A percentile compares a stretch with the other conserved stretches of the same genome.
phyloP scores from a whole-genome alignment of 441 rosid genomes.

The Melastoma candidum region DNA sequence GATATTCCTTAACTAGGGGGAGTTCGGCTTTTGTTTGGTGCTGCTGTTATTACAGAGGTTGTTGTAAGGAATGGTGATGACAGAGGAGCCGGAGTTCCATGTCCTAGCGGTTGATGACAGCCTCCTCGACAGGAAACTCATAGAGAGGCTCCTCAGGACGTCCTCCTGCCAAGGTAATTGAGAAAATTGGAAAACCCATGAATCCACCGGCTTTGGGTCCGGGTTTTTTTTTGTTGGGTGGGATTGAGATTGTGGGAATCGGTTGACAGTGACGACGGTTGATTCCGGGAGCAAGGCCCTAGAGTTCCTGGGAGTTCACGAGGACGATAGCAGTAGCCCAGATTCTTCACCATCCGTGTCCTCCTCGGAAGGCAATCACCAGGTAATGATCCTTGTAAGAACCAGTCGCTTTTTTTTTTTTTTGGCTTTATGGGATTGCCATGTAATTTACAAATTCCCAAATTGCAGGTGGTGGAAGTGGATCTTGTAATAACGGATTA shows the following conservation, averaged over 20 bases:
- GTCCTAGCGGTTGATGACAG: constrained; percentile 65
- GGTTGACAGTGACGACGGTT: constrained; percentile 42
- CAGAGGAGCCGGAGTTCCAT: constrained; percentile 41
- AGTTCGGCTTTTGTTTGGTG: no score
- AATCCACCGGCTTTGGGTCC: no score
- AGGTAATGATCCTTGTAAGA: constrained; percentile 24
- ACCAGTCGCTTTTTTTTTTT: background rate
- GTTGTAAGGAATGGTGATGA: constrained; percentile 16
- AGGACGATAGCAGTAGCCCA: constrained; percentile 19
- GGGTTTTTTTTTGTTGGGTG: no score
- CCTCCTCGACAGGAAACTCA: constrained; percentile 44
- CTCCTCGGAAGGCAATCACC: constrained; percentile 22
- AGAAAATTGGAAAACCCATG: no score
- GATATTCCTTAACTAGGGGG: constrained; percentile 12
- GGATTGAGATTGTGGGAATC: no score
- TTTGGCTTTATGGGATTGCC: background rate
- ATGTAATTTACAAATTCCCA: background rate
- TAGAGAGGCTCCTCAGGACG: constrained; percentile 51
- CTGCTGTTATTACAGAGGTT: constrained; percentile 26
- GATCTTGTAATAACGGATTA: constrained; percentile 60
- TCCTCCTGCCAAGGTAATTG: constrained; percentile 52
- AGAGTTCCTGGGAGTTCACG: constrained; percentile 46
- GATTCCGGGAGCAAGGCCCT: constrained; percentile 65
- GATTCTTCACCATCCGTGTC: constrained; percentile 18
- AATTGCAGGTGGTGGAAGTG: constrained; percentile 43